Percentiles rank a stretch among this genome's conserved stretches.
phyloP scores from a whole-genome alignment of 73 alveolate genomes.

The Paraurostyla sp. region DNA sequence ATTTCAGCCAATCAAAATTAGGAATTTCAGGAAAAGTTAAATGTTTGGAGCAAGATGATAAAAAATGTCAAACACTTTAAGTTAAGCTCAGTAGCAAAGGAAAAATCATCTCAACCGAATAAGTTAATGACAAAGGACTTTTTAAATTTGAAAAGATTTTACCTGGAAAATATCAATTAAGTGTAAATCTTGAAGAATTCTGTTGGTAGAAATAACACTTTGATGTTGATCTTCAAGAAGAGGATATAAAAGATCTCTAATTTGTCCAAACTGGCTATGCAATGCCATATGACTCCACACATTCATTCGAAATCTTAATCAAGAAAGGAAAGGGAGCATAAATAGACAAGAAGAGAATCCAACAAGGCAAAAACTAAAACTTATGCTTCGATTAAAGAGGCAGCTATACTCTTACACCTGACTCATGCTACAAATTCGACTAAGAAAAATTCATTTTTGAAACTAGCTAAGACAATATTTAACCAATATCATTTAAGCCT shows the following conservation, averaged over 20 bases:
- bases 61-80: conserved; percentile 64
- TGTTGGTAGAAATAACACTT: conserved; percentile 76
- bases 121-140: conserved; percentile 61
- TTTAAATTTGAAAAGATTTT: conserved; percentile 72
- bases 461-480: conserved; percentile 8
- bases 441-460: conserved; percentile 73
- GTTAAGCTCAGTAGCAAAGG: conserved; percentile 63
- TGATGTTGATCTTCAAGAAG: conserved; percentile 64
- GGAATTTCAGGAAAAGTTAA: conserved; percentile 68
- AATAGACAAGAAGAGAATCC: conserved; percentile 56
- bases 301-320: conserved; percentile 68
- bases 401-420: conserved; percentile 74
- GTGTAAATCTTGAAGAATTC: conserved; percentile 70
- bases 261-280: conserved; percentile 80
- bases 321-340: conserved; percentile 59
- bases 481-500: not conserved
- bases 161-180: conserved; percentile 75
- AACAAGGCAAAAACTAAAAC: conserved; percentile 65
- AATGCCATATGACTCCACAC: conserved; percentile 71
- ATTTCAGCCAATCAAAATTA: conserved; percentile 76
- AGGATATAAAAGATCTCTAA: conserved; percentile 62
- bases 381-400: conserved; percentile 77
- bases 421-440: conserved; percentile 74
- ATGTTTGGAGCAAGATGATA: conserved; percentile 73
- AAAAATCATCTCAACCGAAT: conserved; percentile 20